These are phyloP conservation scores for Nosema muscidifuracis DNA, from an alignment of 371 early-diverging fungal genomes.

Conservation along the genomic window DNA sequence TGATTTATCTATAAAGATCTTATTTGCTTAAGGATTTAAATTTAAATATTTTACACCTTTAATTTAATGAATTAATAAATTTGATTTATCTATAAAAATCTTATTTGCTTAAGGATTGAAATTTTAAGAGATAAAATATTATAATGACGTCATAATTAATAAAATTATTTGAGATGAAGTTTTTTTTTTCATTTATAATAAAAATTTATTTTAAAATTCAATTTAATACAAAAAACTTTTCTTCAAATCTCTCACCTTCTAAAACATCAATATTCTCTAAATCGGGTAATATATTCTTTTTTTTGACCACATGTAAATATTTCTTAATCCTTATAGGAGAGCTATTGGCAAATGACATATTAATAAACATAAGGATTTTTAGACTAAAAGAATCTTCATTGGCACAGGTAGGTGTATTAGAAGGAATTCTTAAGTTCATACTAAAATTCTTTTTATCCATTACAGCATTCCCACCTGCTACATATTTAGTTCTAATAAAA, in stretches of 20 bases:
- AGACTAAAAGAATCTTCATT: constrained; percentile 6
- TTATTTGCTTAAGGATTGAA: too few relatives aligned
- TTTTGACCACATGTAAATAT: constrained; percentile 26
- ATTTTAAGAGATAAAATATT: too few relatives aligned
- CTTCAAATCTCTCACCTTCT: constrained; percentile 29
- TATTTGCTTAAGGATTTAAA: too few relatives aligned
- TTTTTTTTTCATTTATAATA: neutral
- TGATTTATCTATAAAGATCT: too few relatives aligned
- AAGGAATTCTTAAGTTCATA: constrained; percentile 23
- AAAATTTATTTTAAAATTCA: neutral
- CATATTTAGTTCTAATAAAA: constrained; percentile 24
- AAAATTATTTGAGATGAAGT: neutral
- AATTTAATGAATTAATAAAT: too few relatives aligned
- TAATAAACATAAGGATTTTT: constrained; percentile 27
- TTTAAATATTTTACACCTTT: too few relatives aligned
- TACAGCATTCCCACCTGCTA: constrained; percentile 17
- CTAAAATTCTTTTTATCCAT: neutral
- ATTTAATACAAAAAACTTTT: constrained; percentile 16
- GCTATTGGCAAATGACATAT: constrained; percentile 6
- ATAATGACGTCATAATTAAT: too few relatives aligned
- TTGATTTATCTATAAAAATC: too few relatives aligned
- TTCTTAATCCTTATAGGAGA: constrained; percentile 32
- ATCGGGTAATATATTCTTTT: constrained; percentile 11
- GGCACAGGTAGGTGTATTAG: constrained; percentile 19
- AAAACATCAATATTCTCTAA: constrained; percentile 26